A percentile compares a stretch with the other conserved stretches of the same genome.
Conservation (phyloP, 176 grass and related monocot genomes). For the Tillandsia leiboldiana region DNA sequence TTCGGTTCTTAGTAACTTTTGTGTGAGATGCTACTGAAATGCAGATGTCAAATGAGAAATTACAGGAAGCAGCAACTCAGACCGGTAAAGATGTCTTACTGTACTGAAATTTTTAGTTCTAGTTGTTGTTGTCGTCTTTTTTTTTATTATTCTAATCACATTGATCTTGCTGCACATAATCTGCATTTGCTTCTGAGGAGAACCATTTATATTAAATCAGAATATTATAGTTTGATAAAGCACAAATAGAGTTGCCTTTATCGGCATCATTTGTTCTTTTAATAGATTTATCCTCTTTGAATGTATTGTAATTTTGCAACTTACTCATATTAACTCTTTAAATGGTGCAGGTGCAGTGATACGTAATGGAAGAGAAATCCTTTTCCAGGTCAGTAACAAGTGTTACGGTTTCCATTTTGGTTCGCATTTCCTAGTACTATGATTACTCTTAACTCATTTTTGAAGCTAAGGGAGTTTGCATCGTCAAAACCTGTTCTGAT, state of each 20-base stretch:
- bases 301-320: not conserved
- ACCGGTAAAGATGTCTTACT: conserved; percentile 11
- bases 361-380: conserved; percentile 76
- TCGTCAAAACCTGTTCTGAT: too few relatives aligned
- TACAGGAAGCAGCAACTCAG: conserved; percentile 24
- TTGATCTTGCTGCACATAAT: too few relatives aligned
- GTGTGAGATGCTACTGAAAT: not conserved
- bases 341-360: conserved; percentile 35
- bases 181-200: too few relatives aligned
- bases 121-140: not conserved
- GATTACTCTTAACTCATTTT: not conserved
- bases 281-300: not conserved
- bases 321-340: not conserved
- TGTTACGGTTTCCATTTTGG: conserved; percentile 1
- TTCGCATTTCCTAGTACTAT: not conserved
- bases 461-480: not conserved
- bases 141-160: too few relatives aligned
- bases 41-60: conserved; percentile 36
- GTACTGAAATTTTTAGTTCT: not conserved
- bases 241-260: not conserved
- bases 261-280: not conserved
- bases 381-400: conserved; percentile 56
- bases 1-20: too few relatives aligned
- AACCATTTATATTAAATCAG: too few relatives aligned
- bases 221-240: too few relatives aligned